Evolutionary conservation across 331 rosid species (phyloP), one percentile per base, ranked within the genome.

Genomic region (Acacia concinna): DNA sequence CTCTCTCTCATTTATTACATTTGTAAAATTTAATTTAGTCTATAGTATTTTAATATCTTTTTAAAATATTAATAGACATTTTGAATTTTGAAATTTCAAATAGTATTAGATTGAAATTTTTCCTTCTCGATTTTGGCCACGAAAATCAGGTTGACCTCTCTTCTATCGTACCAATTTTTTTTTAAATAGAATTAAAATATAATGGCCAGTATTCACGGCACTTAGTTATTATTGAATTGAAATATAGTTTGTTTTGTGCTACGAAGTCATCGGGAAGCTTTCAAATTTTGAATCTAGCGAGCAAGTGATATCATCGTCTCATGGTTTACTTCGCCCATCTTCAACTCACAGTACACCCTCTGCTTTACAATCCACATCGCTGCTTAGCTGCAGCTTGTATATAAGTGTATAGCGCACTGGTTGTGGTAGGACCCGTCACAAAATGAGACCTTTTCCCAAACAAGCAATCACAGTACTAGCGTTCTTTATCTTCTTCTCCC

Each of bases 401-500:
- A 4, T 5, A n/a, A 21, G 11, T n/a, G 54, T 3, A 31, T 12
- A 18, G 60, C 60, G 13, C 60, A 6, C 51, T 21, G 51, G 31
- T 8, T 1, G 44, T 38, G 41, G 41, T 46, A 46, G 20, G 49
- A 37, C 30, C 71, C 20, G 1, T 35, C 1, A 7, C 0, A 40
- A 68, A 68, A 68, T 68, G 73, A 68, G 73, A 13, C 73, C 25
- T 13, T 0, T 40, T 40, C 21, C 28, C 73, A 68, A 5, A 37
- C 28, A 25, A 25, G 12, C 31, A 8, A 3, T 66, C 30, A 4
- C 21, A 21, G n/a, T 52, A 20, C 12, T 40, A 10, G 35, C 37
- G 14, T 15, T 69, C 37, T 69, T 18, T 8, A 41, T 69, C 74
- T 74, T 73, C n/a, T 71, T 80, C 65, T 6, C 76, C 81, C 75